Conservation (phyloP, 352 stramenopile genomes). For the Pelagophyceae sp. region DNA sequence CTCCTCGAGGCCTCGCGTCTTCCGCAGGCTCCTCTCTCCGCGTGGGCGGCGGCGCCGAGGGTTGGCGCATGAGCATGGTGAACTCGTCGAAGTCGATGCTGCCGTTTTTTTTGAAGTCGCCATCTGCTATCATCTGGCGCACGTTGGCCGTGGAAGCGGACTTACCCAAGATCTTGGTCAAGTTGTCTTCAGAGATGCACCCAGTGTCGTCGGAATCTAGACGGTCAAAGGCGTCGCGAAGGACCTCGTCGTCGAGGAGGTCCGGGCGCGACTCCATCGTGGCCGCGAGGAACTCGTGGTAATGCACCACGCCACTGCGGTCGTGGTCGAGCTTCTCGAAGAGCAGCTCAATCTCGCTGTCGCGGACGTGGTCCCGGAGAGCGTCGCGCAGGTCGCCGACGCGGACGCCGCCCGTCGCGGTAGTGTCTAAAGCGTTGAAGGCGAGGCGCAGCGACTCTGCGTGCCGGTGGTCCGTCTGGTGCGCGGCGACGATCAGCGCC, state of each 20-base stretch:
- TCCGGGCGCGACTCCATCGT: not conserved
- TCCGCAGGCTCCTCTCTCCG: too few relatives aligned
- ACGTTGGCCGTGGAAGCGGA: too few relatives aligned
- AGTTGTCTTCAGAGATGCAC: not conserved
- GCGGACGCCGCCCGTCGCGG: not conserved
- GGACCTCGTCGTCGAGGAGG: constrained; percentile 1
- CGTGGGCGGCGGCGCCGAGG: too few relatives aligned
- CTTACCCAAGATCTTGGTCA: not conserved
- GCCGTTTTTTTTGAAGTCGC: not conserved
- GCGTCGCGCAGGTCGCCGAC: not conserved
- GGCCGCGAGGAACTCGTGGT: constrained; percentile 12
- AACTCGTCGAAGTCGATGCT: not conserved
- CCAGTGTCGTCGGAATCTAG: constrained; percentile 2
- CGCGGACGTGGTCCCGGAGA: not conserved
- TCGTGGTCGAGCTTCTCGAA: not conserved
- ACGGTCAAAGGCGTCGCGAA: not conserved
- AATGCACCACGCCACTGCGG: not conserved
- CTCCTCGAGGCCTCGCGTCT: too few relatives aligned
- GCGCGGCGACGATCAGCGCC: not conserved
- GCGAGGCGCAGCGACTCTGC: not conserved
- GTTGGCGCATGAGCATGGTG: not conserved
- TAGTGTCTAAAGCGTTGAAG: not conserved
- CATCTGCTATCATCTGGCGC: too few relatives aligned
- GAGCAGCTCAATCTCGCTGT: too few relatives aligned
- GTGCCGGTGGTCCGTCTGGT: not conserved